A percentile compares a stretch with the other conserved stretches of the same genome.
These are phyloP conservation scores for Lachancea cidri DNA, from an alignment of 805 yeast genomes.

Conservation along the genomic window DNA sequence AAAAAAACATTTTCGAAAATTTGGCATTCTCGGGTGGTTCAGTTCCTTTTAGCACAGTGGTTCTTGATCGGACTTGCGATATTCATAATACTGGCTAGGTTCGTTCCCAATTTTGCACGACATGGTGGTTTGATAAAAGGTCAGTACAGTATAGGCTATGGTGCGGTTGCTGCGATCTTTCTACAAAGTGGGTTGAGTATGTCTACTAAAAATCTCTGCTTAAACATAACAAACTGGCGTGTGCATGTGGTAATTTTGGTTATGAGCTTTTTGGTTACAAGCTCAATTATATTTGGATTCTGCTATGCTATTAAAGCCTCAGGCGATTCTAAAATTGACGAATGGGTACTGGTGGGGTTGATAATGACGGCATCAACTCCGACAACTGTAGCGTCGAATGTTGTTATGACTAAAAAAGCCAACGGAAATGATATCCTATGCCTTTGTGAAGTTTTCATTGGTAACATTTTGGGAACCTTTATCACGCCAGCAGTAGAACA, in stretches of 20 bases:
- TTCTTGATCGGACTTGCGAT: constrained; percentile 68
- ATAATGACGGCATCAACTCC: constrained; percentile 85
- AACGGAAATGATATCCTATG: constrained; percentile 78
- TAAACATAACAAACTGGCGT: constrained; percentile 72
- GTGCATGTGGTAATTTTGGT: constrained; percentile 70
- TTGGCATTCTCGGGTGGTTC: background rate
- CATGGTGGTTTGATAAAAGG: constrained; percentile 74
- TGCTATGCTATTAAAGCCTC: constrained; percentile 61
- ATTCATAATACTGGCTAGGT: constrained; percentile 67
- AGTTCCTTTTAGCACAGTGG: constrained; percentile 48
- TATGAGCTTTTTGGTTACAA: constrained; percentile 66
- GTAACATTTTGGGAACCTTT: constrained; percentile 81
- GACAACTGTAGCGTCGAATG: constrained; percentile 87
- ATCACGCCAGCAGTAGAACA: constrained; percentile 82
- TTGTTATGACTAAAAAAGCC: constrained; percentile 84
- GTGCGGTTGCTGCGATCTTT: constrained; percentile 84
- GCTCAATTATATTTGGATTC: constrained; percentile 67
- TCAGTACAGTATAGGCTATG: constrained; percentile 74
- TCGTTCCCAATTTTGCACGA: constrained; percentile 78
- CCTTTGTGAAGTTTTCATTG: constrained; percentile 78
- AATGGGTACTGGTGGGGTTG: constrained; percentile 76
- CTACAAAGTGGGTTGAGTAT: constrained; percentile 76
- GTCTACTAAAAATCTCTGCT: constrained; percentile 54
- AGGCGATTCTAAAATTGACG: constrained; percentile 51
- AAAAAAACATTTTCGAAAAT: too few species aligned